These are phyloP conservation scores for Diaporthe destruens DNA, from an alignment of 2,329 filamentous ascomycete species.

Conservation along the genomic window DNA sequence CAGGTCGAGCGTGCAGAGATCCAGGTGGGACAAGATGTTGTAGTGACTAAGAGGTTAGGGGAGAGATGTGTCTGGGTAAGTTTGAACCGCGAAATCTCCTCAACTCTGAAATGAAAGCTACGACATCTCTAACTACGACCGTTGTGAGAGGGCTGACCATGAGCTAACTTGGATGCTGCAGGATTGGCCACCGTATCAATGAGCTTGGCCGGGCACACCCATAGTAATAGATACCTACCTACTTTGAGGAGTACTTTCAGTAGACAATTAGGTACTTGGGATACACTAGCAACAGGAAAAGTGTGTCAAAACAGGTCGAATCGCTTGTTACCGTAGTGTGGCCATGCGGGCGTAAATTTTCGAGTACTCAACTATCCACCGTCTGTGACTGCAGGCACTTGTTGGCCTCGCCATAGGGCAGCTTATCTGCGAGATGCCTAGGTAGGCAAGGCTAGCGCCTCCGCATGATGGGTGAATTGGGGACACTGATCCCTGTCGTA, in stretches of 20 bases:
- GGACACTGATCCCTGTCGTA: constrained; percentile 23
- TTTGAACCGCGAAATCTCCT: neutral
- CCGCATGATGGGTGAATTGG: neutral
- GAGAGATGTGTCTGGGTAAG: constrained; percentile 37
- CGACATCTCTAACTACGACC: neutral
- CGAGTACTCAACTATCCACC: neutral
- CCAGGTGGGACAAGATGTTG: constrained; percentile 68
- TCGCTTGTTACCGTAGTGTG: neutral
- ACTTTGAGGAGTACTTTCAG: too few species aligned
- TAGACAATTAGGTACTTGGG: too few species aligned
- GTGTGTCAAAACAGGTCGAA: neutral
- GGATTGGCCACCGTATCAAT: constrained; percentile 39
- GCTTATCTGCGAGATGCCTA: neutral
- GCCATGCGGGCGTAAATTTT: neutral
- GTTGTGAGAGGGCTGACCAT: neutral
- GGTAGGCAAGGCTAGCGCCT: neutral
- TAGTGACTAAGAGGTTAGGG: constrained; percentile 58
- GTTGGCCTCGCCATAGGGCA: neutral
- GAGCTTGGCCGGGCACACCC: neutral
- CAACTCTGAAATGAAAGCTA: neutral
- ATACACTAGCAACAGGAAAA: neutral
- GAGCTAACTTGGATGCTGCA: constrained; percentile 6
- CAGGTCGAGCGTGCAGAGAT: constrained; percentile 53
- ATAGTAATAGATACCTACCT: neutral
- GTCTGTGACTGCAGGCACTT: neutral